Base-by-base conservation (phyloP, 345 rosid species). In the Ceriops decandra region DNA sequence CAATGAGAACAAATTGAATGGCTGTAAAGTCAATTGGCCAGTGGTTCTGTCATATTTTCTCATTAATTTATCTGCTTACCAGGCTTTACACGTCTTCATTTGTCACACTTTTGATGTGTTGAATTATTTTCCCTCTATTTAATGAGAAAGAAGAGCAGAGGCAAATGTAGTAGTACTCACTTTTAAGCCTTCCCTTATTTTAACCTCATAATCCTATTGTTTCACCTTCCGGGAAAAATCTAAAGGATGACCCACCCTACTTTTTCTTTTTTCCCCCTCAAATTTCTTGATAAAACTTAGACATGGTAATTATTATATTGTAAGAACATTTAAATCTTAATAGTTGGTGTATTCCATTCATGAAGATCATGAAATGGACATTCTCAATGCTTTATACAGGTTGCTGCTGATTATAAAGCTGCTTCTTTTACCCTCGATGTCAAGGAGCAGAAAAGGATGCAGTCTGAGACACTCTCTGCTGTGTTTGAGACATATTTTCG, bases 401-500 rank as follows among this genome's bases (percentile, higher is more conserved):
- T 91, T 76, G 79, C 75, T 82, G 89, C 97, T 67, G 99, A 95
- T 74, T 88, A 88, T 75, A 95, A 78, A 67, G 79, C 93, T 66
- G 93, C 81, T 82, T 75, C 87, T 58, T 85, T 82, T 47, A 78
- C 81, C 66, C 82, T 86, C 4, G 91, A 91, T 80, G 83, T 81
- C 38, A 68, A 16, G 72, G 90, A 93, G 76, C 79, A 72, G 76
- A 82, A 81, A 77, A 84, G 80, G 79, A 90, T 88, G 90, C 98
- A 95, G 70, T 74, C 90, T 4, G 99, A 82, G 62, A 79, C 86
- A 57, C 93, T 95, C 51, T 80, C 97, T 80, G 90, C 93, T 56
- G 86, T 95, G 30, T 92, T 95, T 66, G 96, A 86, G 85, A 95
- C 89, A 10, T 92, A 88, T 72, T 92, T 95, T 74, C 98, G 98